phyloP scores from a whole-genome alignment of 345 rosid species.

The Psidium guajava region DNA sequence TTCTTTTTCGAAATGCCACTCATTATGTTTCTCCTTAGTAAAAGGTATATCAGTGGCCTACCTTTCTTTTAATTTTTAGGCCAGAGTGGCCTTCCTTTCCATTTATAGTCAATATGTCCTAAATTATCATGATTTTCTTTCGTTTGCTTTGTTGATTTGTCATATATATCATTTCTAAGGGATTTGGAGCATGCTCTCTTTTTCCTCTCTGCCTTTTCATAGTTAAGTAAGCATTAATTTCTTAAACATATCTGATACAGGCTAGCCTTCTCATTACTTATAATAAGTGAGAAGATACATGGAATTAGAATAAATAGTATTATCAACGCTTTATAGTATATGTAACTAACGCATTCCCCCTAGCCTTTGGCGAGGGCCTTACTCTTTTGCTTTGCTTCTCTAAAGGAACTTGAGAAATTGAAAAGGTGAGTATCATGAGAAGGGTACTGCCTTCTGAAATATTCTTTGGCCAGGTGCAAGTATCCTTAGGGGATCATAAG shows the following conservation, averaged over 20 bases:
- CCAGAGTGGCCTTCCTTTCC: neutral
- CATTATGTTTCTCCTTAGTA: neutral
- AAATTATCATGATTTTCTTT: neutral
- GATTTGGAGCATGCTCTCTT: neutral
- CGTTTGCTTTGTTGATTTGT: neutral
- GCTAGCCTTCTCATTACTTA: constrained; percentile 8
- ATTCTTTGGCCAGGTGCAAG: constrained; percentile 93
- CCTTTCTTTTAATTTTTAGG: neutral
- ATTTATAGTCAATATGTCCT: neutral
- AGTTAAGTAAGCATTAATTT: neutral
- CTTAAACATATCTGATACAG: neutral
- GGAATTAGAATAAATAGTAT: constrained; percentile 1
- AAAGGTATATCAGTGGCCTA: neutral
- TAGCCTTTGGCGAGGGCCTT: constrained; percentile 1
- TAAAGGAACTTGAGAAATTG: neutral
- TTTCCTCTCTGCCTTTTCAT: neutral
- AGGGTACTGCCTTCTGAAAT: constrained; percentile 47
- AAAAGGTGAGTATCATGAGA: constrained; percentile 24
- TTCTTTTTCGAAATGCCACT: neutral
- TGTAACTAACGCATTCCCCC: constrained; percentile 4
- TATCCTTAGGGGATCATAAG: constrained; percentile 75
- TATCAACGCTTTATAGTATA: constrained; percentile 12
- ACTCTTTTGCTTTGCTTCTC: neutral
- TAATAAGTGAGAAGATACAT: constrained; percentile 9
- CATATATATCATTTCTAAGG: neutral